Evolutionary conservation across 306 rosid genomes (phyloP).

Genomic region (Lotus japonicus): DNA sequence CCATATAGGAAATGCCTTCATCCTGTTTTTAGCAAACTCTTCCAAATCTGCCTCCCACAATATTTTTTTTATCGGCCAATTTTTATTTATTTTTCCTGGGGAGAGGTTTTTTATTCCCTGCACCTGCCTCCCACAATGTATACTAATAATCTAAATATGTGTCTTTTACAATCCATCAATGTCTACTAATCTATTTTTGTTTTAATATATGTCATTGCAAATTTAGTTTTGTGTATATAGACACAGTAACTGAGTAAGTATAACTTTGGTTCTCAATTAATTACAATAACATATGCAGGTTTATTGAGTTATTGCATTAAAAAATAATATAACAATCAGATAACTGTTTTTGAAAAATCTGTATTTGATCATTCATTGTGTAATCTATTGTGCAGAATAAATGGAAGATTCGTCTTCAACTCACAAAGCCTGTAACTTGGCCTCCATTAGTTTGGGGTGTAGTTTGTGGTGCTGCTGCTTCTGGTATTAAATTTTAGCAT

Average conservation of each 20-base stretch:
- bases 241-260: background rate
- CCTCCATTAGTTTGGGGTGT: constrained; percentile 99
- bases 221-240: background rate
- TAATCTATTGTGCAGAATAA: constrained; percentile 57
- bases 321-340: background rate
- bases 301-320: background rate
- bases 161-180: background rate
- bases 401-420: constrained; percentile 98
- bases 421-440: constrained; percentile 98
- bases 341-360: background rate
- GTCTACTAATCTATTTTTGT: background rate
- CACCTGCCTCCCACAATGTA: too few species aligned
- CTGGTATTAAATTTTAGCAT: constrained; percentile 46
- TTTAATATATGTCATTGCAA: background rate
- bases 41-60: too few species aligned
- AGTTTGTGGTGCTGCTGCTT: constrained; percentile 98
- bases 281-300: background rate
- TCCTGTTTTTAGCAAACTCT: too few species aligned
- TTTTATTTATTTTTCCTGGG: too few species aligned
- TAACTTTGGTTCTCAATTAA: too few species aligned
- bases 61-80: too few species aligned
- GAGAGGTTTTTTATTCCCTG: too few species aligned
- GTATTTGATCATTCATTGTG: constrained; percentile 12
- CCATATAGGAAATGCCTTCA: too few species aligned
- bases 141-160: background rate